Evolutionary conservation across 1,284 basidiomycete species (phyloP).

Genomic region (Cutaneotrichosporon sp.): DNA sequence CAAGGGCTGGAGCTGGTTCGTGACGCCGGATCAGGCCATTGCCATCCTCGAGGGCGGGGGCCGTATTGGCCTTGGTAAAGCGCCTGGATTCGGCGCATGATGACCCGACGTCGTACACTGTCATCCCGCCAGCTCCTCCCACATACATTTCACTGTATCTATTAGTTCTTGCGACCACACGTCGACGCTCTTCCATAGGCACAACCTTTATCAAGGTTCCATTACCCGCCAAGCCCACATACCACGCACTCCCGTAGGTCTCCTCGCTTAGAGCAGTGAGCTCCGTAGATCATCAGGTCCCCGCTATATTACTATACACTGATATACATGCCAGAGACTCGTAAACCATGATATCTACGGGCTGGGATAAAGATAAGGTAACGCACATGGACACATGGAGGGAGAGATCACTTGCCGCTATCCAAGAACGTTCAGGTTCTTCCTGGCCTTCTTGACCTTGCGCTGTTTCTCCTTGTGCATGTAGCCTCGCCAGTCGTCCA

Average conservation of each 20-base stretch:
- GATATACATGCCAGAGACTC: not conserved
- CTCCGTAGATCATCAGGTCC: no score
- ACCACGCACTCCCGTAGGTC: no score
- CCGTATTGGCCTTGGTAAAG: slow-evolving; percentile 51
- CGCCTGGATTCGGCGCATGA: not conserved
- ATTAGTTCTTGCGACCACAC: no score
- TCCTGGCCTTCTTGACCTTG: slow-evolving; percentile 42
- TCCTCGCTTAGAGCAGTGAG: no score
- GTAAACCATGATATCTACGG: not conserved
- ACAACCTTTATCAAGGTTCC: no score
- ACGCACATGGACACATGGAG: no score
- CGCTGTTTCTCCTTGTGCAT: slow-evolving; percentile 26
- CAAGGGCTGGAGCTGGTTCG: slow-evolving; percentile 76
- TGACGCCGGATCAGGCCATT: slow-evolving; percentile 60
- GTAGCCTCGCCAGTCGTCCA: slow-evolving; percentile 44
- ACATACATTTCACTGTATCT: no score
- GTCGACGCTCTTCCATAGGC: no score
- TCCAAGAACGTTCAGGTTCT: slow-evolving; percentile 42
- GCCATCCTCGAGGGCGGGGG: slow-evolving; percentile 58
- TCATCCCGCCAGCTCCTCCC: no score
- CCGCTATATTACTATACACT: not conserved
- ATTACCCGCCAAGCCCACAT: no score
- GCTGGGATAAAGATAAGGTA: no score
- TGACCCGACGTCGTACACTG: not conserved
- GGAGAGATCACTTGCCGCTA: slow-evolving; percentile 8